phyloP scores from a whole-genome alignment of 371 early-diverging fungal species.

The Capniomyces stellatus region DNA sequence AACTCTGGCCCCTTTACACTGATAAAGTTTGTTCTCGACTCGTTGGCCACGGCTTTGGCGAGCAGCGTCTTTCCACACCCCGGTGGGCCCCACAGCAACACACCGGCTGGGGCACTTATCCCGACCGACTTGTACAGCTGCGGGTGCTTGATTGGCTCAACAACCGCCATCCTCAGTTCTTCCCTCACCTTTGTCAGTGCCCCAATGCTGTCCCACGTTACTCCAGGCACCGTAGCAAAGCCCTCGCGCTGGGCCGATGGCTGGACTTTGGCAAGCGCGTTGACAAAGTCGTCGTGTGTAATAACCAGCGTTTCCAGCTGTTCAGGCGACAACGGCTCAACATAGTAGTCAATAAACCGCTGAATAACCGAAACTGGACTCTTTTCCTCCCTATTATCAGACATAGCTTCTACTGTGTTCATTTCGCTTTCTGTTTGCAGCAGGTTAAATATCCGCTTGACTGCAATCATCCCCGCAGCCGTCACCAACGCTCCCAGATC shows the following conservation, averaged over 20 bases:
- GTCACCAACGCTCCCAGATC: conserved; percentile 92
- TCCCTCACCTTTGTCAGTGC: conserved; percentile 72
- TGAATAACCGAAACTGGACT: conserved; percentile 41
- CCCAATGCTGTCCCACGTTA: conserved; percentile 92
- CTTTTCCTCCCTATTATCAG: conserved; percentile 28
- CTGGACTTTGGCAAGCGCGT: conserved; percentile 82
- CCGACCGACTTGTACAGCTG: conserved; percentile 84
- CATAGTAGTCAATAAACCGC: conserved; percentile 46
- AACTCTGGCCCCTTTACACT: conserved; percentile 98
- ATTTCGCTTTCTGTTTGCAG: conserved; percentile 25
- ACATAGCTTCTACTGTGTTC: conserved; percentile 33
- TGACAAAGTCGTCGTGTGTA: conserved; percentile 72
- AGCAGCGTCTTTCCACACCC: conserved; percentile 99
- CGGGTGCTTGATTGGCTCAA: conserved; percentile 90
- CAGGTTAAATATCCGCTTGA: conserved; percentile 72
- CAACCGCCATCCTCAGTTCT: conserved; percentile 88
- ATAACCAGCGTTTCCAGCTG: conserved; percentile 76
- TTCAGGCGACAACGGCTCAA: conserved; percentile 51
- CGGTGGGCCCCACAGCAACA: conserved; percentile 97
- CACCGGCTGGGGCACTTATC: conserved; percentile 85
- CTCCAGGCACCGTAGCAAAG: conserved; percentile 92
- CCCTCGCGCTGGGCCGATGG: conserved; percentile 97
- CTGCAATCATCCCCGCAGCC: conserved; percentile 94
- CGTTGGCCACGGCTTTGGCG: conserved; percentile 97
- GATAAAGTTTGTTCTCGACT: conserved; percentile 94